Base-by-base conservation (phyloP, 371 early-diverging fungal species). In the Mucor saturninus region DNA sequence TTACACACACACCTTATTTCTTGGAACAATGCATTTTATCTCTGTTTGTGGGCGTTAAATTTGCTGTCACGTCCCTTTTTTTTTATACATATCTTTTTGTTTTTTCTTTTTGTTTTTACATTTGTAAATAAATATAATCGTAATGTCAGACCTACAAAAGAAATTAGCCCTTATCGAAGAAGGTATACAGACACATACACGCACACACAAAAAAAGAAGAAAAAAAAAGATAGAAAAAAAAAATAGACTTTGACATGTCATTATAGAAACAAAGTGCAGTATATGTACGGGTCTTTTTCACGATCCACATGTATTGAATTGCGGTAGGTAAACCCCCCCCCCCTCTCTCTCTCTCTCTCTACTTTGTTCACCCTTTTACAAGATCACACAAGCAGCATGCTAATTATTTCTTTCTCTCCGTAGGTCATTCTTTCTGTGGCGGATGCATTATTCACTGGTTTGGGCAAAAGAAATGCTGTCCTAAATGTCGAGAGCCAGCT, bases 351-450 rank as follows among this genome's bases (percentile, higher is more conserved):
- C 21, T 21, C 21, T 21, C 21, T 21, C 21, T 21, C 21, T 21
- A 21, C 21, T 21, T 21, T 1, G 1, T 21, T 21, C 21, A 21
- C 21, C 21, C 21, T 21, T 1, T 21, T 21, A 21, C 21, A 21
- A 21, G 21, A 21, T 21, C 21, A 21, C 21, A 1, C 39, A 43
- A 1, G 5, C 13, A 10, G 28, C 15, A 15, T 50, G 11, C 26
- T 50, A 30, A 30, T 29, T 28, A 10, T 4, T 30, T 10, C 10
- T 10, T 21, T 21, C 21, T 21, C 21, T 21, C 21, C 21, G 21
- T 21, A 65, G 65, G 65, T 0, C 65, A 65, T 35, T 29, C 15
- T 5, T 65, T 40, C 15, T 65, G 65, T 54, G 65, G 65, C 1
- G 5, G 48, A 6, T 65, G 65, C 49, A 32, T 59, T 35, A 28